Evolutionary conservation across 495 filamentous ascomycete species (phyloP).

Genomic region (Apodospora peruviana): DNA sequence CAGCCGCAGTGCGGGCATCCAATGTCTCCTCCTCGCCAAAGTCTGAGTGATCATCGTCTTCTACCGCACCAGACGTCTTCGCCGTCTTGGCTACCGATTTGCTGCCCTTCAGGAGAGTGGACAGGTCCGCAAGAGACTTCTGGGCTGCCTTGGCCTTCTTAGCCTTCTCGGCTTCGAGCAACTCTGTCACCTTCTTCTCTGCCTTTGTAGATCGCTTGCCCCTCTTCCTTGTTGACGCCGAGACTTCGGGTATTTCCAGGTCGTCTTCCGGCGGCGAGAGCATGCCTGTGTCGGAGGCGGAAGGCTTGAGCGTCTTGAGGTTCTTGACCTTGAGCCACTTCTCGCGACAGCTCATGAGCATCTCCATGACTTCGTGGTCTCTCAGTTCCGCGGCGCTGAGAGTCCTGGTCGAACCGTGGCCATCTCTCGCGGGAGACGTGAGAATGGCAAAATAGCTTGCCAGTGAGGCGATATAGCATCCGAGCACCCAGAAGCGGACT

Average conservation of each 20-base stretch:
- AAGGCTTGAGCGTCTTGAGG: conserved; percentile 29
- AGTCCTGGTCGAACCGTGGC: conserved; percentile 48
- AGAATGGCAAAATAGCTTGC: conserved; percentile 92
- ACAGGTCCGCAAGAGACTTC: conserved; percentile 43
- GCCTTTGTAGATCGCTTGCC: conserved; percentile 26
- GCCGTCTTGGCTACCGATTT: conserved; percentile 34
- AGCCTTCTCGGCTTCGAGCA: conserved; percentile 27
- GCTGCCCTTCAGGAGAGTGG: conserved; percentile 33
- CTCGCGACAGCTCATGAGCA: conserved; percentile 69
- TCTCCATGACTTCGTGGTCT: conserved; percentile 85
- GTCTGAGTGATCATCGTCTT: conserved; percentile 55
- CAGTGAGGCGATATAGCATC: conserved; percentile 77
- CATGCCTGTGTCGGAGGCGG: conserved; percentile 14
- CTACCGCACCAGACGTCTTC: conserved; percentile 23
- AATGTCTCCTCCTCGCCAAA: conserved; percentile 57
- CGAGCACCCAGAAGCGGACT: conserved; percentile 67
- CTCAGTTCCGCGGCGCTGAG: conserved; percentile 63
- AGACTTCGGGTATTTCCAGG: conserved; percentile 20
- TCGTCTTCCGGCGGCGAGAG: conserved; percentile 34
- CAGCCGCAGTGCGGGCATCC: conserved; percentile 53
- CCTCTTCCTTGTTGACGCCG: conserved; percentile 17
- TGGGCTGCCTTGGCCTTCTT: conserved; percentile 41
- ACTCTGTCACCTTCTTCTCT: conserved; percentile 22
- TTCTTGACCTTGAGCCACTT: conserved; percentile 75
- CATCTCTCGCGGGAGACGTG: conserved; percentile 61